Conservation (phyloP, 495 filamentous ascomycete species). For the Talaromyces trachyspermus region DNA sequence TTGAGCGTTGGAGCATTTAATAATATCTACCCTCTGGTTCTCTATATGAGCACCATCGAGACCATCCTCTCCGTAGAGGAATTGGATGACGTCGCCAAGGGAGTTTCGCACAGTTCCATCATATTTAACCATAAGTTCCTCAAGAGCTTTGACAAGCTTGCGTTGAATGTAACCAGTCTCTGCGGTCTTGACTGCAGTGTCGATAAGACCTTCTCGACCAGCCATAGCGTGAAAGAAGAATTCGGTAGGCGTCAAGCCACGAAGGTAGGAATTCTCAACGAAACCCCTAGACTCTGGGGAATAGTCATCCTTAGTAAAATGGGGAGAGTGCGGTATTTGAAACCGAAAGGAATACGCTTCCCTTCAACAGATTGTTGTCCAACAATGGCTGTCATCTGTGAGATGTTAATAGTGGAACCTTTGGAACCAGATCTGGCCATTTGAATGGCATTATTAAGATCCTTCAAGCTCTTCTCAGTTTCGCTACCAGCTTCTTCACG, state of each 20-base stretch:
- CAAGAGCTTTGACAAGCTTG: constrained; percentile 92
- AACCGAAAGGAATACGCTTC: constrained; percentile 98
- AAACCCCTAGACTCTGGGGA: constrained; percentile 95
- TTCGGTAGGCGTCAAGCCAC: constrained; percentile 89
- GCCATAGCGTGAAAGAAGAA: constrained; percentile 99
- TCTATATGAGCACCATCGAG: constrained; percentile 88
- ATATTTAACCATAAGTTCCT: constrained; percentile 96
- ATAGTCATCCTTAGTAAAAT: constrained; percentile 99
- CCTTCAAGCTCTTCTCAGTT: constrained; percentile 86
- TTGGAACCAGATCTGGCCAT: constrained; percentile 97
- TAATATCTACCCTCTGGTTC: constrained; percentile 79
- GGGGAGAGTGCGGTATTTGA: constrained; percentile 97
- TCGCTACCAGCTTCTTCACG: constrained; percentile 93
- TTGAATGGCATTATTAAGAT: constrained; percentile 87
- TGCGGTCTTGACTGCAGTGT: constrained; percentile 98
- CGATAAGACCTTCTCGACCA: constrained; percentile 98
- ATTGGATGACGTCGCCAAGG: constrained; percentile 92
- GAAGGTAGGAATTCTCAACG: constrained; percentile 97
- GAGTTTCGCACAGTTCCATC: constrained; percentile 97
- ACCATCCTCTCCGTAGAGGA: constrained; percentile 96
- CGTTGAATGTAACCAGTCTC: constrained; percentile 99
- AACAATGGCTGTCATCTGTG: constrained; percentile 96
- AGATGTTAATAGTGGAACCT: constrained; percentile 97
- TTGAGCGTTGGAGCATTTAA: constrained; percentile 61
- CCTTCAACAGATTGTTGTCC: constrained; percentile 97